Percentiles rank a stretch among this genome's conserved stretches.
phyloP scores from a whole-genome alignment of 768 basidiomycete genomes.

The Peribolospora baueri region DNA sequence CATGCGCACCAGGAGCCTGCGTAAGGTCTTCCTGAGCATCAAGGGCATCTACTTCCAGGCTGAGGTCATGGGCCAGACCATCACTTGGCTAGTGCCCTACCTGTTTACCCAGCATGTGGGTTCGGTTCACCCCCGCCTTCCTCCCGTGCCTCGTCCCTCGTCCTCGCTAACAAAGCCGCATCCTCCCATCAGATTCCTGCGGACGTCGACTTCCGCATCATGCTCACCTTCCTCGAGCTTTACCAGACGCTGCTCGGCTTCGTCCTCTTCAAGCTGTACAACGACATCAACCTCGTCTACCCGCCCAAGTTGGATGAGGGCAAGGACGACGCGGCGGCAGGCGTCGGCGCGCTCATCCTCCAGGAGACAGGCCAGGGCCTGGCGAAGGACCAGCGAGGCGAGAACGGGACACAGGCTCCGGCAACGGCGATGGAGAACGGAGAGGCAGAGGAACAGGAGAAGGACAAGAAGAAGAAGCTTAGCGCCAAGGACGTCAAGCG shows the following conservation, averaged over 20 bases:
- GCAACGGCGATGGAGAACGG: slow-evolving; percentile 18
- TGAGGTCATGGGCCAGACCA: slow-evolving; percentile 68
- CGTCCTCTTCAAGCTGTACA: slow-evolving; percentile 91
- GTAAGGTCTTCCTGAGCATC: slow-evolving; percentile 84
- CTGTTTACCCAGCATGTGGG: slow-evolving; percentile 83
- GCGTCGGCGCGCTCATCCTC: slow-evolving; percentile 65
- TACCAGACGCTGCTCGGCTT: slow-evolving; percentile 93
- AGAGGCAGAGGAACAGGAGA: slow-evolving; percentile 18
- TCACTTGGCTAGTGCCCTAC: slow-evolving; percentile 93
- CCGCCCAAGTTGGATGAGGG: slow-evolving; percentile 69
- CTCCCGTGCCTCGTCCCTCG: neutral
- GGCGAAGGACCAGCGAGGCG: neutral
- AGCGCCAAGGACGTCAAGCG: slow-evolving; percentile 33
- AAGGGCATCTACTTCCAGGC: slow-evolving; percentile 98
- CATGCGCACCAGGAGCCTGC: slow-evolving; percentile 58
- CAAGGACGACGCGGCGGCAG: slow-evolving; percentile 65
- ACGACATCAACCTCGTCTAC: slow-evolving; percentile 74
- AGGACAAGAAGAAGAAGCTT: slow-evolving; percentile 22
- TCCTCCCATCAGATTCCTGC: slow-evolving; percentile 41
- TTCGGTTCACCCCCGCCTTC: neutral
- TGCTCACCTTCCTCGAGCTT: slow-evolving; percentile 91
- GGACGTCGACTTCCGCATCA: slow-evolving; percentile 91
- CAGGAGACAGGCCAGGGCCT: slow-evolving; percentile 20
- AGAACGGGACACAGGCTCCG: slow-evolving; percentile 19
- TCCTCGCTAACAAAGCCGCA: neutral